phyloP scores from a whole-genome alignment of 345 rosid genomes.

The Odontarrhena argentea region DNA sequence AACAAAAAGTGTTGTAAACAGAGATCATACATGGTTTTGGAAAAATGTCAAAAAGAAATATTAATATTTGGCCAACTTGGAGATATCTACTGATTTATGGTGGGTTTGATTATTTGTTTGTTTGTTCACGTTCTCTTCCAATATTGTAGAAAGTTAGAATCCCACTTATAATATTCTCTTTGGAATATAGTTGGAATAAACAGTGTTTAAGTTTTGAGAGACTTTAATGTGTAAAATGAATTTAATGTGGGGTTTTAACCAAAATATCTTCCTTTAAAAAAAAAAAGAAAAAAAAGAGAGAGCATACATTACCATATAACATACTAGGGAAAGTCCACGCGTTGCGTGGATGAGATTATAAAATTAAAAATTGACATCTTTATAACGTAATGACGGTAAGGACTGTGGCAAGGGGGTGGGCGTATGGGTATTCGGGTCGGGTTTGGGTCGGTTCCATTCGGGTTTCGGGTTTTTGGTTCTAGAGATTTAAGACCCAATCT shows the following conservation, averaged over 20 bases:
- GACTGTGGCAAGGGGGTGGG: too few relatives aligned
- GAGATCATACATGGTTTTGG: constrained; percentile 20
- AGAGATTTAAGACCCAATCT: too few relatives aligned
- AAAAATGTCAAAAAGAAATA: constrained; percentile 37
- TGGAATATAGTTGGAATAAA: not conserved
- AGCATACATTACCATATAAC: too few relatives aligned
- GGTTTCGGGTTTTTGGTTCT: too few relatives aligned
- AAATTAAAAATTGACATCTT: too few relatives aligned
- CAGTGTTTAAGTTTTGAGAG: not conserved
- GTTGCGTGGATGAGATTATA: too few relatives aligned
- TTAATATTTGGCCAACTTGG: constrained; percentile 38
- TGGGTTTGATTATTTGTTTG: constrained; percentile 19
- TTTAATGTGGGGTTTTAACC: not conserved
- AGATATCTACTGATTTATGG: constrained; percentile 9
- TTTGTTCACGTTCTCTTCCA: constrained; percentile 14
- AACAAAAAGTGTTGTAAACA: constrained; percentile 28
- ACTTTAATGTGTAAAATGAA: not conserved
- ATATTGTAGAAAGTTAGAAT: not conserved
- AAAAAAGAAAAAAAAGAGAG: too few relatives aligned
- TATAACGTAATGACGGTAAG: too few relatives aligned
- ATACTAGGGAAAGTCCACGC: too few relatives aligned
- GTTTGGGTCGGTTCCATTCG: too few relatives aligned
- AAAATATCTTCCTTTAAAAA: not conserved
- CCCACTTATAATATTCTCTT: constrained; percentile 20
- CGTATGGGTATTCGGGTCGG: too few relatives aligned